phyloP scores from a whole-genome alignment of 805 yeast genomes.

The Pichia rugopelliculosa region DNA sequence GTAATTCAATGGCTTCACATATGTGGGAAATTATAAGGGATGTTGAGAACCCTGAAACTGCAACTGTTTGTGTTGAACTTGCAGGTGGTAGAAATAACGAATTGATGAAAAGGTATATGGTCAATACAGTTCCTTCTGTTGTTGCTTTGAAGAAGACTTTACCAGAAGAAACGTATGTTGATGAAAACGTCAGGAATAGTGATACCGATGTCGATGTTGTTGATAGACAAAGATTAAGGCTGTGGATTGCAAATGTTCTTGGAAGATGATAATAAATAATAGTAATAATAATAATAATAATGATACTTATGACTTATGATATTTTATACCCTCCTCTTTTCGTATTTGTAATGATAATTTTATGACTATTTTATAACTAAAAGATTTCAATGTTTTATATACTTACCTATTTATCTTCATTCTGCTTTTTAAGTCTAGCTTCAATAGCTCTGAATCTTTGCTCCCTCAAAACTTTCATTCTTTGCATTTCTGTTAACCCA shows the following conservation, averaged over 20 bases:
- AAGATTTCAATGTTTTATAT: too few relatives aligned
- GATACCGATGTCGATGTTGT: constrained; percentile 3
- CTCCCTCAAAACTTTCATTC: constrained; percentile 77
- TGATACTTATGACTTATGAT: too few relatives aligned
- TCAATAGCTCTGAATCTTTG: constrained; percentile 96
- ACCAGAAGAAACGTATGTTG: constrained; percentile 37
- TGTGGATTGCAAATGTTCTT: constrained; percentile 8
- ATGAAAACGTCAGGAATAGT: constrained; percentile 20
- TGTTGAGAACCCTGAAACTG: background rate
- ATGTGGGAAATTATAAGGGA: constrained; percentile 32
- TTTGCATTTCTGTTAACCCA: constrained; percentile 68
- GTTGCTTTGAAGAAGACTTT: constrained; percentile 62
- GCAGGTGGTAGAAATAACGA: constrained; percentile 36
- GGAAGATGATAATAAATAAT: too few relatives aligned
- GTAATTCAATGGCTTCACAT: constrained; percentile 56
- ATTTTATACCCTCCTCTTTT: too few relatives aligned
- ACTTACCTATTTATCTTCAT: background rate
- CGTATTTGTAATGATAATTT: background rate
- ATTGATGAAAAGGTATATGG: constrained; percentile 48
- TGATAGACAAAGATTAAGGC: constrained; percentile 7
- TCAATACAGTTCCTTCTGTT: constrained; percentile 51
- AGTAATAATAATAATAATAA: too few relatives aligned
- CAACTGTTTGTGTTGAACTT: constrained; percentile 13
- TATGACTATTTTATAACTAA: too few relatives aligned
- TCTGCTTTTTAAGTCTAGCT: constrained; percentile 50